Evolutionary conservation across 179 eudicot species (phyloP).

Genomic region (Silene noctiflora): DNA sequence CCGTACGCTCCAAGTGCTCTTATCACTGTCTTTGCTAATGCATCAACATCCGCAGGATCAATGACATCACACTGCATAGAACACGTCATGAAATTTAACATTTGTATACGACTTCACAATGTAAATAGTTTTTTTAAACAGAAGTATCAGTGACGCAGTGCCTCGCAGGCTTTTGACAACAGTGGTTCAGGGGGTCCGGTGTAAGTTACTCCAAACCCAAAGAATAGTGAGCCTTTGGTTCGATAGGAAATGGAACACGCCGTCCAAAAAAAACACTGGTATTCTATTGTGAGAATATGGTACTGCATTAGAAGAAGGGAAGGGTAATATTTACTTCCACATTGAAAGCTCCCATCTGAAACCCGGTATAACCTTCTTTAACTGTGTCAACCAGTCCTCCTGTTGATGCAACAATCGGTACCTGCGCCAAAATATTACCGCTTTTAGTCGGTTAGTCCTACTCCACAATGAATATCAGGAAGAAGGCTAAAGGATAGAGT

Average conservation of each 20-base stretch:
- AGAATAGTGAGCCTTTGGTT: neutral
- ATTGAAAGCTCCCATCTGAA: slow-evolving; percentile 88
- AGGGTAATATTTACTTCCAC: slow-evolving; percentile 52
- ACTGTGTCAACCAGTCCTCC: slow-evolving; percentile 96
- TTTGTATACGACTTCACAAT: neutral
- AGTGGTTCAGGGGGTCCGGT: too few species aligned
- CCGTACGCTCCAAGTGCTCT: slow-evolving; percentile 60
- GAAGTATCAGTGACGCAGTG: too few species aligned
- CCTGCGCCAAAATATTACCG: slow-evolving; percentile 32
- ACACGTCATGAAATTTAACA: neutral
- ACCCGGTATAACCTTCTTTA: slow-evolving; percentile 86
- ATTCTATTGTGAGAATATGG: neutral
- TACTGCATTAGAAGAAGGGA: neutral
- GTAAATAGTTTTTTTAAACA: too few species aligned
- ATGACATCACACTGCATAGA: slow-evolving; percentile 60
- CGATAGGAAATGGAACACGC: neutral
- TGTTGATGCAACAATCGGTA: slow-evolving; percentile 85
- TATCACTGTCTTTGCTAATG: slow-evolving; percentile 53
- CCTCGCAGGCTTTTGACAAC: too few species aligned
- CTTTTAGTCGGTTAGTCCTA: neutral
- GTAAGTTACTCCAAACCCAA: too few species aligned
- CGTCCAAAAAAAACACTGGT: too few species aligned
- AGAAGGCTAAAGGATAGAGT: neutral
- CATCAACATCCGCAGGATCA: slow-evolving; percentile 77
- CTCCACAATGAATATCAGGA: neutral